Conservation (phyloP, 805 yeast genomes). For the Candida awuae region DNA sequence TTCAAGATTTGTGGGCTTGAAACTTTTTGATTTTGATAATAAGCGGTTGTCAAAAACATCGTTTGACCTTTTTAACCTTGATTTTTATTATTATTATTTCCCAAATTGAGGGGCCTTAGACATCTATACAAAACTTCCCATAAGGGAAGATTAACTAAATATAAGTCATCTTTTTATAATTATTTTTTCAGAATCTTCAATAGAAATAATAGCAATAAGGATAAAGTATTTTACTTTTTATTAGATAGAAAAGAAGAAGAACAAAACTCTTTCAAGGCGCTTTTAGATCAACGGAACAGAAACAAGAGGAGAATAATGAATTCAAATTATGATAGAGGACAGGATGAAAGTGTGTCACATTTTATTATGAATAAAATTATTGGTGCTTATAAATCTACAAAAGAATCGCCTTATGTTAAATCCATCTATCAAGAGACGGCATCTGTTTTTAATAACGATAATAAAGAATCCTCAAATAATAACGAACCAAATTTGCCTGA, state of each 20-base stretch:
- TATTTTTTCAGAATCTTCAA: conserved; percentile 1
- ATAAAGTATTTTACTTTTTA: conserved; percentile 24
- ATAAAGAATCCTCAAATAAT: neutral
- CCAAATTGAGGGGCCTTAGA: conserved; percentile 2
- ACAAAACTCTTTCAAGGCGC: conserved; percentile 12
- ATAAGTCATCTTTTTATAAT: conserved; percentile 3
- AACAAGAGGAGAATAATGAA: neutral
- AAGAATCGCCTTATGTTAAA: conserved; percentile 43
- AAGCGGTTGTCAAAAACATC: no score
- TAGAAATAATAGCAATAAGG: conserved; percentile 14
- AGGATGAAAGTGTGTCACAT: conserved; percentile 18
- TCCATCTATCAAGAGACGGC: conserved; percentile 28
- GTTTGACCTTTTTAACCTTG: no score
- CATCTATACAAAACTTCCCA: conserved; percentile 4
- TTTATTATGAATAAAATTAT: conserved; percentile 34
- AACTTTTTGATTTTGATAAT: no score
- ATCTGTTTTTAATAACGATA: conserved; percentile 13
- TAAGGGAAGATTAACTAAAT: conserved; percentile 3
- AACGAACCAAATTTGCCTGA: conserved; percentile 32
- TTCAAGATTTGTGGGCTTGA: no score
- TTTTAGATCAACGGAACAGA: conserved; percentile 3
- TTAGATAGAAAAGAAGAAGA: conserved; percentile 17
- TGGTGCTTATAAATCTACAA: conserved; percentile 42
- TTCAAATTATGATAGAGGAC: neutral
- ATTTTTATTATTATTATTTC: neutral